These are phyloP conservation scores for Nothophytophthora sp. DNA, from an alignment of 352 stramenopile species.

Conservation along the genomic window DNA sequence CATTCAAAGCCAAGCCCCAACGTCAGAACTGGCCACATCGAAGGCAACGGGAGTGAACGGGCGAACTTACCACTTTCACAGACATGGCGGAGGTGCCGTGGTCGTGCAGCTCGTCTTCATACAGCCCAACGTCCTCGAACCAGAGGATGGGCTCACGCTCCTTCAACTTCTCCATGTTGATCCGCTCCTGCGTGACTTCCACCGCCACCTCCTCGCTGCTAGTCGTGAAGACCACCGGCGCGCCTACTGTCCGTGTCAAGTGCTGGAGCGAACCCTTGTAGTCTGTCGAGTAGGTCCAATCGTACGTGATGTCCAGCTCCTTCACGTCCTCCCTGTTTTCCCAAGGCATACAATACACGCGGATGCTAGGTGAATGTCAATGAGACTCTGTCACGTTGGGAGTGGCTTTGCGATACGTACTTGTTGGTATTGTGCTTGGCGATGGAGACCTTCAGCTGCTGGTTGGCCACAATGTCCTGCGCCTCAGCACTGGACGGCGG, in stretches of 20 bases:
- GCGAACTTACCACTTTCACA: conserved; percentile 76
- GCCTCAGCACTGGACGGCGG: conserved; percentile 39
- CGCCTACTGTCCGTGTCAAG: conserved; percentile 22
- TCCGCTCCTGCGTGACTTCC: conserved; percentile 54
- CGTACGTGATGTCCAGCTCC: conserved; percentile 80
- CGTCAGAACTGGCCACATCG: too few species aligned
- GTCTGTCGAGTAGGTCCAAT: conserved; percentile 86
- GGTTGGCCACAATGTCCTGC: conserved; percentile 54
- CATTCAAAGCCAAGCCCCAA: too few species aligned
- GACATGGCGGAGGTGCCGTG: conserved; percentile 80
- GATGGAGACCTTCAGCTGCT: conserved; percentile 82
- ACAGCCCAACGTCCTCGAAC: conserved; percentile 81
- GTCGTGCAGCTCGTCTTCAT: conserved; percentile 85
- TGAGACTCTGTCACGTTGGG: too few species aligned
- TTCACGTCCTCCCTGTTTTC: conserved; percentile 72
- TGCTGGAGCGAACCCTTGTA: conserved; percentile 80
- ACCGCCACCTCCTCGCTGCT: conserved; percentile 35
- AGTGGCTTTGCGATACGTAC: too few species aligned
- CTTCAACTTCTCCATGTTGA: conserved; percentile 81
- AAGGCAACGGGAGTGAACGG: too few species aligned
- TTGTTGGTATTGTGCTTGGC: conserved; percentile 82
- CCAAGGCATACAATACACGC: conserved; percentile 1
- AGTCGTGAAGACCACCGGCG: conserved; percentile 11
- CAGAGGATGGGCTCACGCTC: conserved; percentile 82
- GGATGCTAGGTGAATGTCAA: too few species aligned